Base-by-base conservation (phyloP, 2,329 filamentous ascomycete genomes). In the Exophiala phaeomuriformis region DNA sequence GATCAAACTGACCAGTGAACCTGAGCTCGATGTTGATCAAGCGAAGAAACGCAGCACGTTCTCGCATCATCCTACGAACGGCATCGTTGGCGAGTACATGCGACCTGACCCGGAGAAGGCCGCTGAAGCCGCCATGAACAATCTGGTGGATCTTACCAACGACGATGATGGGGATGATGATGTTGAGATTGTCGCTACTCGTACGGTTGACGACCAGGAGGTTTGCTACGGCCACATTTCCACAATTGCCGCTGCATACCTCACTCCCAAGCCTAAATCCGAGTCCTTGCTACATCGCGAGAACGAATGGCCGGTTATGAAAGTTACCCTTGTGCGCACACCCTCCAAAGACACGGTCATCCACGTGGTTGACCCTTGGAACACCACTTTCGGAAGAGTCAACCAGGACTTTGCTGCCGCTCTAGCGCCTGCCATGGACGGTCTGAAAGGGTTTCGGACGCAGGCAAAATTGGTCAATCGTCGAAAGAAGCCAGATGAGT, bases 341-440 rank as follows among this genome's bases (percentile, higher is more conserved):
- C 39, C 54, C 8, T 41, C 51, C 1, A 49, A 49, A 40, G 48
- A 77, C 8, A 75, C 78, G 41, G 77, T 76, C 12, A 89, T 96
- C 47, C 77, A 85, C 51, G 84, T 89, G 6, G 78, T 82, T 37
- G 91, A 97, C 65, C 77, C 84, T 58, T 83, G 81, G 1, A 79
- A 82, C 2, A 77, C 77, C 37, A 79, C 84, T 32, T 90, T 96
- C 64, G 93, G 88, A 9, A 77, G 77, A n/a, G 71, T 97, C 3
- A 88, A 95, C 75, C 41, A 64, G 5, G 79, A 76, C 60, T 83
- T 83, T 10, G 81, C 89, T 0, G 70, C 74, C 19, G 87, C 80
- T 4, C 75, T 97, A 5, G 80, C 80, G 5, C 84, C 83, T 5
- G 71, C 96, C 0, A 76, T 97, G 50, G 88, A 95, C 66, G 78